These are phyloP conservation scores for Allantophomopsis cytisporea DNA, from an alignment of 2,329 filamentous ascomycete genomes.

Conservation along the genomic window DNA sequence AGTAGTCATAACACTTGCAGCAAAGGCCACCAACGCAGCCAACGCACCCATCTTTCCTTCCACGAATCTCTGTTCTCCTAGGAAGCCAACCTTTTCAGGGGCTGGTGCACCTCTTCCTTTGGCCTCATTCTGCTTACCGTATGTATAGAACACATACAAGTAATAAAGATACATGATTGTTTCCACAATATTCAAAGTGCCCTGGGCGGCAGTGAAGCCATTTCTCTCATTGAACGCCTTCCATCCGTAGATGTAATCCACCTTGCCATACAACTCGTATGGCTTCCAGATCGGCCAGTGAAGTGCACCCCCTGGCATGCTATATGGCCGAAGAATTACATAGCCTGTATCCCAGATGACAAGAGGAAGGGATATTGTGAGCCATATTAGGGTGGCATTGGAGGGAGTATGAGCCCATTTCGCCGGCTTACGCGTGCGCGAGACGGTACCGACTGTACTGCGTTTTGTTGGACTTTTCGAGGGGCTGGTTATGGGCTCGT, in stretches of 20 bases:
- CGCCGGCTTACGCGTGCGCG: constrained; percentile 13
- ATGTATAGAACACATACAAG: constrained; percentile 33
- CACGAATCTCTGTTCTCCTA: constrained; percentile 34
- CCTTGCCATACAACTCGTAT: constrained; percentile 49
- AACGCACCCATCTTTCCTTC: constrained; percentile 34
- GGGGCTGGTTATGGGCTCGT: constrained; percentile 16
- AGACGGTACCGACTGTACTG: constrained; percentile 1
- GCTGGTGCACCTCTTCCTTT: constrained; percentile 14
- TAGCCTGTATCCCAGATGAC: constrained; percentile 56
- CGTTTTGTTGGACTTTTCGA: constrained; percentile 12
- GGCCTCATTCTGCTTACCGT: constrained; percentile 21
- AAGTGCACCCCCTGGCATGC: constrained; percentile 48
- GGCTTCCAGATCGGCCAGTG: constrained; percentile 51
- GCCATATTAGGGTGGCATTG: constrained; percentile 44
- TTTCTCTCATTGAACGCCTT: constrained; percentile 44
- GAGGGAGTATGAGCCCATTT: constrained; percentile 47
- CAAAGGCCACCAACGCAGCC: constrained; percentile 44
- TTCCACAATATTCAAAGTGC: constrained; percentile 45
- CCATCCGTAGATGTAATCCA: constrained; percentile 56
- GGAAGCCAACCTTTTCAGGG: constrained; percentile 22
- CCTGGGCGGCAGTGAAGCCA: constrained; percentile 53
- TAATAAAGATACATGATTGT: constrained; percentile 44
- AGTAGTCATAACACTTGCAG: constrained; percentile 46
- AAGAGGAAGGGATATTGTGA: constrained; percentile 46
- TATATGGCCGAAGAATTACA: constrained; percentile 50